These are phyloP conservation scores for Chaetomium sp. DNA, from an alignment of 2,329 filamentous ascomycete genomes.

Conservation along the genomic window DNA sequence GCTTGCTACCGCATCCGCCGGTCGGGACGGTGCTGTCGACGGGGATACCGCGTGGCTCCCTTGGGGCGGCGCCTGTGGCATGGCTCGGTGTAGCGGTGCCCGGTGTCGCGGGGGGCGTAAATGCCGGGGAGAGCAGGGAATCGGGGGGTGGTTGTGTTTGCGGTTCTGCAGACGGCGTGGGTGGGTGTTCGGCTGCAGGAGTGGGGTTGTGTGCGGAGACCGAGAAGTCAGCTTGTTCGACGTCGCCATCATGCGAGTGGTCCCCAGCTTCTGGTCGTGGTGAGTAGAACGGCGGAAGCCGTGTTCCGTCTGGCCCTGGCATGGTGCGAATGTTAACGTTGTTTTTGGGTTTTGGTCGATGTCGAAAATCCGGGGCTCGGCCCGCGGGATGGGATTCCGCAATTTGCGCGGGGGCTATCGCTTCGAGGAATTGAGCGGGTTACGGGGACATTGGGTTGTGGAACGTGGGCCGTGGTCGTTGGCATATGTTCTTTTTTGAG, in stretches of 20 bases:
- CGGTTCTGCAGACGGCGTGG: constrained; percentile 15
- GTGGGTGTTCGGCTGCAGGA: background rate
- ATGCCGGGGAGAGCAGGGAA: constrained; percentile 80
- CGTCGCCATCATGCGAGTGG: constrained; percentile 19
- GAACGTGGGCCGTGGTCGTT: too few species aligned
- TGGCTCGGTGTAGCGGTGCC: constrained; percentile 48
- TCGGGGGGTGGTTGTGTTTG: constrained; percentile 42
- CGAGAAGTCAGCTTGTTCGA: constrained; percentile 22
- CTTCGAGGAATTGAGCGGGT: too few species aligned
- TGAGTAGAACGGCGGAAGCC: constrained; percentile 28
- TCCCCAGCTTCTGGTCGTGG: constrained; percentile 20
- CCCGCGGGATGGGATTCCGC: background rate
- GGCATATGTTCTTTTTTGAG: too few species aligned
- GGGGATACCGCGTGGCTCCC: constrained; percentile 45
- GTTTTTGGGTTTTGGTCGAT: constrained; percentile 2
- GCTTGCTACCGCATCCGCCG: constrained; percentile 56
- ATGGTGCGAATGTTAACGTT: constrained; percentile 4
- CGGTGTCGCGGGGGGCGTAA: constrained; percentile 64
- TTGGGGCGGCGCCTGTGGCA: constrained; percentile 23
- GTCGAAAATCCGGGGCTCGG: constrained; percentile 3
- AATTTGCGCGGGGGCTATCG: background rate
- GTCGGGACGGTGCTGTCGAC: constrained; percentile 53
- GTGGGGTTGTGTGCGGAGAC: constrained; percentile 9
- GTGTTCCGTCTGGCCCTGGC: constrained; percentile 5
- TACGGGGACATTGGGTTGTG: too few species aligned